phyloP scores from a whole-genome alignment of 495 filamentous ascomycete species.

The Penicillium argentinense region DNA sequence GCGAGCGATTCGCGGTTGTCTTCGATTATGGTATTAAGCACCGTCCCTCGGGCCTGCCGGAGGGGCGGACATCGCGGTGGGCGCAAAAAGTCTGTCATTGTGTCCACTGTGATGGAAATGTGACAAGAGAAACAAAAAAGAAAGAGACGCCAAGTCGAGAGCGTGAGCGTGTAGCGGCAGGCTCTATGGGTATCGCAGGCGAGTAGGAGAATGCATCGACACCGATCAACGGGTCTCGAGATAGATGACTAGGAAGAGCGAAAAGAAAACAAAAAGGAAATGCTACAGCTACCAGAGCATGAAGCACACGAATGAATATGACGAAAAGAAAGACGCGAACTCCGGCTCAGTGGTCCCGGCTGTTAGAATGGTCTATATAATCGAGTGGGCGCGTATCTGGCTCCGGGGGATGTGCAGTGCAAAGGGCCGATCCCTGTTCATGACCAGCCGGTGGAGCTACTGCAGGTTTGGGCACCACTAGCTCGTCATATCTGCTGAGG shows the following conservation, averaged over 20 bases:
- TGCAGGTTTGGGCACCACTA: constrained; percentile 38
- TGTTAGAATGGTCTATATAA: constrained; percentile 25
- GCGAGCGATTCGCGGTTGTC: constrained; percentile 47
- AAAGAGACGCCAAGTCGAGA: not conserved
- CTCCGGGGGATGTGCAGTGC: constrained; percentile 13
- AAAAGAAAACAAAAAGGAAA: constrained; percentile 24
- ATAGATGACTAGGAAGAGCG: constrained; percentile 11
- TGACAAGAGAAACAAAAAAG: constrained; percentile 4
- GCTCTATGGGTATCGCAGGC: constrained; percentile 40
- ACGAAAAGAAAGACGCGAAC: constrained; percentile 28
- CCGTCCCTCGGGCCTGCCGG: constrained; percentile 68
- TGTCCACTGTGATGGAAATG: constrained; percentile 19
- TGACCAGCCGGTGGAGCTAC: constrained; percentile 32
- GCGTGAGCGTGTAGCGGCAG: constrained; percentile 11
- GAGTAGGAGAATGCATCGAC: constrained; percentile 28
- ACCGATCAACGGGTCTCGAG: constrained; percentile 46
- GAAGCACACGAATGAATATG: constrained; percentile 29
- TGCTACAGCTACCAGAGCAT: constrained; percentile 39
- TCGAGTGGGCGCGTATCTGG: constrained; percentile 10
- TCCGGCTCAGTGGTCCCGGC: constrained; percentile 7
- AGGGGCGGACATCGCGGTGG: constrained; percentile 58
- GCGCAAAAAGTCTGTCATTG: constrained; percentile 62
- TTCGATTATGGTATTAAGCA: constrained; percentile 88
- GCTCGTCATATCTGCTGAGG: constrained; percentile 7
- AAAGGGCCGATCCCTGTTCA: constrained; percentile 18